Evolutionary conservation across 495 filamentous ascomycete species (phyloP).

Genomic region (Annulohypoxylon nitens): DNA sequence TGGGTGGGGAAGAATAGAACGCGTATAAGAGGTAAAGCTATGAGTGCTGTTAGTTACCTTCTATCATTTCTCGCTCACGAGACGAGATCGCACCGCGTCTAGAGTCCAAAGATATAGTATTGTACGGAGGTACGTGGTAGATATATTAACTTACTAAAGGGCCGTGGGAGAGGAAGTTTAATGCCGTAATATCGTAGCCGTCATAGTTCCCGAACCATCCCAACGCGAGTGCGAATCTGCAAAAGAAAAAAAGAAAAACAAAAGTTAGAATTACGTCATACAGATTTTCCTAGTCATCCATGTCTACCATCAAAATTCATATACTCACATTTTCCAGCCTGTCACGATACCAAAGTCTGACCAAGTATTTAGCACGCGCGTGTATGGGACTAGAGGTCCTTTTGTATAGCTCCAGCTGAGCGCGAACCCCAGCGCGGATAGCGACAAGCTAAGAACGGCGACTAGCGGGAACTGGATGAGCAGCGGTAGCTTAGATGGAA

Average conservation of each 20-base stretch:
- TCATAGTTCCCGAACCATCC: slow-evolving; percentile 80
- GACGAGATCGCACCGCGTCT: neutral
- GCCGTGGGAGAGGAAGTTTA: slow-evolving; percentile 76
- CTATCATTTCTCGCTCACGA: neutral
- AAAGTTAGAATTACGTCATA: slow-evolving; percentile 51
- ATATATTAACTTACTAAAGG: slow-evolving; percentile 67
- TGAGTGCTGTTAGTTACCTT: slow-evolving; percentile 35
- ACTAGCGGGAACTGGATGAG: slow-evolving; percentile 72
- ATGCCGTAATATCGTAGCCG: slow-evolving; percentile 75
- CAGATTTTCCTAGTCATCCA: slow-evolving; percentile 10
- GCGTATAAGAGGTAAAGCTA: slow-evolving; percentile 74
- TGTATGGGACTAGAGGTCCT: slow-evolving; percentile 72
- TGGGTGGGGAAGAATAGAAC: slow-evolving; percentile 77
- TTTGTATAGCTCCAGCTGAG: slow-evolving; percentile 61
- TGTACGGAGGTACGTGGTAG: too few relatives aligned
- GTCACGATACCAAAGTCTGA: slow-evolving; percentile 71
- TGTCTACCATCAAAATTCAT: slow-evolving; percentile 1
- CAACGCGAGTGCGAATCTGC: slow-evolving; percentile 73
- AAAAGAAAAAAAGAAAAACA: slow-evolving; percentile 14
- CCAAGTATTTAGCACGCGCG: slow-evolving; percentile 70
- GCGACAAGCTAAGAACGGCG: slow-evolving; percentile 70
- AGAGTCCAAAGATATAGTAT: neutral
- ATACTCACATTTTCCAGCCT: slow-evolving; percentile 71
- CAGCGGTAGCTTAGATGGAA: slow-evolving; percentile 62
- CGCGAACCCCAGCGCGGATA: slow-evolving; percentile 70